These are phyloP conservation scores for Alternaria burnsii DNA, from an alignment of 2,329 filamentous ascomycete genomes.

Conservation along the genomic window DNA sequence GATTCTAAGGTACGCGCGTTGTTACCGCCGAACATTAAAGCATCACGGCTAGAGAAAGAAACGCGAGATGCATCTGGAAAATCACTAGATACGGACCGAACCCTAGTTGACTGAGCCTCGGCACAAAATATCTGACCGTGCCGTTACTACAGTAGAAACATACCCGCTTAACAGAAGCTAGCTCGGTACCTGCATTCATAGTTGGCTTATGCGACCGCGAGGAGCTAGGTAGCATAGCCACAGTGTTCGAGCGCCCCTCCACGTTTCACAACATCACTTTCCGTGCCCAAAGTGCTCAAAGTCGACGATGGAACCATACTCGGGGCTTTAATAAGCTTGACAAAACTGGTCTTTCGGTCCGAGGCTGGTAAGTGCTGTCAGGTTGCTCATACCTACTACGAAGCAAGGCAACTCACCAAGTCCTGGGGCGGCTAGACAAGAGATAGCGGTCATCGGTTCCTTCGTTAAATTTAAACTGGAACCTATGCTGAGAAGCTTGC, in stretches of 20 bases:
- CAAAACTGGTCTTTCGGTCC: not conserved
- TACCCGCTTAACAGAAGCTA: not conserved
- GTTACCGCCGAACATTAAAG: not conserved
- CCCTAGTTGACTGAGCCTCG: not conserved
- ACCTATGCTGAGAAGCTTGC: not conserved
- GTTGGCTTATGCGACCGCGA: not conserved
- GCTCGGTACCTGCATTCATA: not conserved
- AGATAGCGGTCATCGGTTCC: not conserved
- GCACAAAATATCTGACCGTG: not conserved
- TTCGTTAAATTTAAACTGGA: not conserved
- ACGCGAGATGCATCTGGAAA: not conserved
- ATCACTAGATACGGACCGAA: not conserved
- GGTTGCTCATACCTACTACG: not conserved
- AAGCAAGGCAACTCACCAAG: not conserved
- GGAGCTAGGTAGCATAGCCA: not conserved
- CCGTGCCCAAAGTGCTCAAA: not conserved
- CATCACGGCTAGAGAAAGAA: not conserved
- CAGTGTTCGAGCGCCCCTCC: not conserved
- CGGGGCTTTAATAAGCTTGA: constrained; percentile 1
- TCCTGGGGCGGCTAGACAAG: not conserved
- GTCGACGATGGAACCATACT: not conserved
- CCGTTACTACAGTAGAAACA: not conserved
- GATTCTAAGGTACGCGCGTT: not conserved
- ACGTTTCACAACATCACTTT: not conserved
- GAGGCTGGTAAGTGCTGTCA: not conserved